Evolutionary conservation across 495 filamentous ascomycete genomes (phyloP).

Genomic region (Aspergillus bridgeri): DNA sequence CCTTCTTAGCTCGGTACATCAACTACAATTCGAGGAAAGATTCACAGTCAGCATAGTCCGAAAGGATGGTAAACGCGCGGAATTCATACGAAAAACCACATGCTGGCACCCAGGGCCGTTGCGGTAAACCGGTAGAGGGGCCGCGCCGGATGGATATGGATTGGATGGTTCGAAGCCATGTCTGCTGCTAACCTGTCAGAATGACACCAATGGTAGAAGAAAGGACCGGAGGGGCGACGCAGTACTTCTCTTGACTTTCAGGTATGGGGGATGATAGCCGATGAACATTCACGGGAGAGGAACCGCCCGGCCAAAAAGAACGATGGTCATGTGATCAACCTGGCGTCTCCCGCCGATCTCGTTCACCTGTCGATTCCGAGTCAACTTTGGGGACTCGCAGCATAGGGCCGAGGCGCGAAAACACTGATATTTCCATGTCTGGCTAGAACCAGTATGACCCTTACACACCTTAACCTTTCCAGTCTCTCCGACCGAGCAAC

Average conservation of each 20-base stretch:
- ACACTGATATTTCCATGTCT: neutral
- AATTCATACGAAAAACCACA: conserved; percentile 95
- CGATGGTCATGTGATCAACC: neutral
- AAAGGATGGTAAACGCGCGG: neutral
- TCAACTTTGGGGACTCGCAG: neutral
- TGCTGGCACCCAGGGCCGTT: conserved; percentile 84
- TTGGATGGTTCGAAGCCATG: conserved; percentile 65
- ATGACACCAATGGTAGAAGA: neutral
- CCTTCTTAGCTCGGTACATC: conserved; percentile 95
- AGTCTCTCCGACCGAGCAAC: neutral
- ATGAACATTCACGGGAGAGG: neutral
- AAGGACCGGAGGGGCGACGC: neutral
- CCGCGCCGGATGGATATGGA: conserved; percentile 68
- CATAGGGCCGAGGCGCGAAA: neutral
- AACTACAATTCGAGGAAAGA: conserved; percentile 50
- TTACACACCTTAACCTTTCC: neutral
- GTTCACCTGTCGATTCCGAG: neutral
- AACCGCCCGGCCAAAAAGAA: neutral
- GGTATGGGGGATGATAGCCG: neutral
- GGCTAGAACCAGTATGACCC: neutral
- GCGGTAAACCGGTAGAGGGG: conserved; percentile 80
- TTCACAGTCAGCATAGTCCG: conserved; percentile 15
- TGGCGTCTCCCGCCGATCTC: neutral
- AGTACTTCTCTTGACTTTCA: neutral
- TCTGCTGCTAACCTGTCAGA: conserved; percentile 16